Conservation (phyloP, 257 asterid genomes). For the Jacaranda mimosifolia region DNA sequence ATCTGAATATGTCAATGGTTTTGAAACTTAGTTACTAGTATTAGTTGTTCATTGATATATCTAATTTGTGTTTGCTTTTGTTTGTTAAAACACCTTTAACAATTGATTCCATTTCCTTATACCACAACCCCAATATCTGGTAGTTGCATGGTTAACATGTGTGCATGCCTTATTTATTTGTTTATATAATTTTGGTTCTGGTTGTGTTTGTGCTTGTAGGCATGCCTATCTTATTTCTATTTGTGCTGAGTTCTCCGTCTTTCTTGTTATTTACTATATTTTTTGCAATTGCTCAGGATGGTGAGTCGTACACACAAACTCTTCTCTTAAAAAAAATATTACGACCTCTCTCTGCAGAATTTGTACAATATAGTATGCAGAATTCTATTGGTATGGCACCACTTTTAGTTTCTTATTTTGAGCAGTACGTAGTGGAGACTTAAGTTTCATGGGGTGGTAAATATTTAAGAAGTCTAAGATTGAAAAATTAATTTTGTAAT, state of each 20-base stretch:
- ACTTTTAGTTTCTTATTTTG: constrained; percentile 22
- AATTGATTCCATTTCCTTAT: constrained; percentile 8
- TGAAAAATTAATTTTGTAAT: not conserved
- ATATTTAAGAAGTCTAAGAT: constrained; percentile 7
- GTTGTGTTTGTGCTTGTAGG: constrained; percentile 20
- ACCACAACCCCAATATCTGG: not conserved
- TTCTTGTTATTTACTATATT: constrained; percentile 30
- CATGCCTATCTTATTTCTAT: not conserved
- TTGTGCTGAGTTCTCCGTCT: constrained; percentile 12
- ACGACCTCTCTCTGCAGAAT: constrained; percentile 15
- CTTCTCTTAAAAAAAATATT: no score
- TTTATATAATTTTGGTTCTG: constrained; percentile 26
- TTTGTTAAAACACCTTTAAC: constrained; percentile 28
- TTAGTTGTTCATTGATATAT: not conserved
- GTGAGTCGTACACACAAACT: constrained; percentile 71
- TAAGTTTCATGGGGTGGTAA: constrained; percentile 29
- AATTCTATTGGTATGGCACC: not conserved
- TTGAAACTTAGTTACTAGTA: constrained; percentile 20
- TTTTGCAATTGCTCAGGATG: constrained; percentile 66
- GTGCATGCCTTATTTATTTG: constrained; percentile 13
- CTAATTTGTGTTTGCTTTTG: not conserved
- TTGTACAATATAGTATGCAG: not conserved
- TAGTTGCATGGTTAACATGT: not conserved
- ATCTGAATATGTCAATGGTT: not conserved
- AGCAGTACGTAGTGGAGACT: not conserved